Evolutionary conservation across 2,329 filamentous ascomycete species (phyloP), one percentile per base, ranked within the genome.

Genomic region (Alternaria ethzedia): DNA sequence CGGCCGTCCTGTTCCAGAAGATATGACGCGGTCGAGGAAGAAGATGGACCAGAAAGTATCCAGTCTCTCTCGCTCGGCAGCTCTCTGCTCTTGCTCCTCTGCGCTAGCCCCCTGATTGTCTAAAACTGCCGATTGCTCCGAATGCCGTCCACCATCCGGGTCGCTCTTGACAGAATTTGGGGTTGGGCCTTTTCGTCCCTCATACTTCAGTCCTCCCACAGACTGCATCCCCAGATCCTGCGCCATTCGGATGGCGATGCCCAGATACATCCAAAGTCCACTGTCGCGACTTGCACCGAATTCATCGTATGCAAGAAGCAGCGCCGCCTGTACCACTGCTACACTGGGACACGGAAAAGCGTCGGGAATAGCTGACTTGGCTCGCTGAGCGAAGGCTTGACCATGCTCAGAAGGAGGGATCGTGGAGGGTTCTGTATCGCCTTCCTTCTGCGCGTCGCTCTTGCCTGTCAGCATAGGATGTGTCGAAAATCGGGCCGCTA

Each of bases 31-130:
- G 73, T 97, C 93, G 2, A 97, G 86, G 68, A 96, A 90, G 78
- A 96, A 96, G 11, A 97, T 91, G 5, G 92, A 90, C 93, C 93
- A 97, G 69, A 97, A 94, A 0, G 93, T 95, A 72, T 97, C 92
- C 46, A 93, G 89, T 15, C 92, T 88, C 75, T 96, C 93, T 66
- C 93, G 89, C 71, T 96, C 93, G 4, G 92, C 87, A 71, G 87
- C 90, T 67, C 82, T 86, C 78, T 86, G 88, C 72, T 90, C 89
- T 79, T 70, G 68, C 36, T 74, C 71, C 25, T 83, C 61, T 80
- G 80, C 70, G 36, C 70, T 70, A 36, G 73, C 63, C 54, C 50
- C 63, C 41, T 28, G 20, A 81, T 80, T 67, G 84, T 84, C 81
- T 80, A 65, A 85, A 83, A 81, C 83, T 83, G 3, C 81, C 5